phyloP scores from a whole-genome alignment of 768 basidiomycete species.

The Cyathus striatus region DNA sequence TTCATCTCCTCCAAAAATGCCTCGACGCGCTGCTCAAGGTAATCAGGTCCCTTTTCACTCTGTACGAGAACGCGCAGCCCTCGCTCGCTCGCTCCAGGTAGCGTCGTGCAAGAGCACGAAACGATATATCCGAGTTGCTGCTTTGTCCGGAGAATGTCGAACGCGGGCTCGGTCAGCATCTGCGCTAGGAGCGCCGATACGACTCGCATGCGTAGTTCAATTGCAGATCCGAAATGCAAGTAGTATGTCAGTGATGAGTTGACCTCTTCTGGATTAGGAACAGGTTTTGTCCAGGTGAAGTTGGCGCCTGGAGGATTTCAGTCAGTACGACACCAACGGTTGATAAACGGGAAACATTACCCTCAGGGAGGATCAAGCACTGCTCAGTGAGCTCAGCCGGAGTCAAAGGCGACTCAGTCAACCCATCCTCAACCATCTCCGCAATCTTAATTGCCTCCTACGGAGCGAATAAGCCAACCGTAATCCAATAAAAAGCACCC shows the following conservation, averaged over 20 bases:
- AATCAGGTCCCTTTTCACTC: constrained; percentile 75
- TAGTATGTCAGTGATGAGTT: constrained; percentile 89
- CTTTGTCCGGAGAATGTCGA: constrained; percentile 86
- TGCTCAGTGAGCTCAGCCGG: constrained; percentile 49
- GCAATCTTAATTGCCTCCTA: constrained; percentile 78
- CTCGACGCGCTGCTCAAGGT: constrained; percentile 85
- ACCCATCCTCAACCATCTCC: constrained; percentile 62
- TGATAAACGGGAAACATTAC: constrained; percentile 29
- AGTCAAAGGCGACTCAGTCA: constrained; percentile 52
- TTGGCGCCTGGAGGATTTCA: constrained; percentile 51
- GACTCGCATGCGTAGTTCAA: constrained; percentile 61
- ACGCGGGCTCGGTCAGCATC: constrained; percentile 87
- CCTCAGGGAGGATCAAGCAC: constrained; percentile 63
- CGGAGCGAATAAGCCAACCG: constrained; percentile 3
- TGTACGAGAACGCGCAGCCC: constrained; percentile 86
- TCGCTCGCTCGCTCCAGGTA: constrained; percentile 61
- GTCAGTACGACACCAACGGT: not conserved
- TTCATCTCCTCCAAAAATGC: constrained; percentile 80
- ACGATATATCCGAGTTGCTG: constrained; percentile 97
- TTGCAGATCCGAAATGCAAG: constrained; percentile 67
- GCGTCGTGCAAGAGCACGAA: constrained; percentile 47
- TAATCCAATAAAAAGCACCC: not conserved
- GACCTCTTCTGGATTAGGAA: constrained; percentile 80
- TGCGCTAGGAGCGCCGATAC: constrained; percentile 70
- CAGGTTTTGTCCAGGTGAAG: constrained; percentile 54